Conservation (phyloP, 192 early-diverging fungal genomes). For the Globomyces pollinis-pini region DNA sequence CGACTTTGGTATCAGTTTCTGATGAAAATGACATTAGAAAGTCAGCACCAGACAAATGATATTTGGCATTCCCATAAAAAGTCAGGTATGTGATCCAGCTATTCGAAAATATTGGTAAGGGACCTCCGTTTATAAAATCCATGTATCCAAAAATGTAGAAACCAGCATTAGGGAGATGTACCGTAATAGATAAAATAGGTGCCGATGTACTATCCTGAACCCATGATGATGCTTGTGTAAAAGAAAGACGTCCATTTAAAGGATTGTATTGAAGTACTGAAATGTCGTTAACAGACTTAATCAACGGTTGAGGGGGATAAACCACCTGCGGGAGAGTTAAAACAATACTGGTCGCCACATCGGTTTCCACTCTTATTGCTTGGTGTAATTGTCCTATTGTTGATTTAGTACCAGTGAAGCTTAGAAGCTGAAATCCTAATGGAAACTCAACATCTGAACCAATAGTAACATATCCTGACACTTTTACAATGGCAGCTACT, state of each 20-base stretch:
- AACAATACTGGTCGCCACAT: not conserved
- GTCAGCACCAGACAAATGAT: not conserved
- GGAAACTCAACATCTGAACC: not conserved
- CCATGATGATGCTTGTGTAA: not conserved
- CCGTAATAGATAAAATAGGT: not conserved
- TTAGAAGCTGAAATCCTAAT: not conserved
- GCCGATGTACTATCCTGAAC: not conserved
- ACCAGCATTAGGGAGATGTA: not conserved
- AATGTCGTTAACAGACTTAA: not conserved
- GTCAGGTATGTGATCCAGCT: not conserved
- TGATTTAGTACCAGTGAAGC: constrained; percentile 4
- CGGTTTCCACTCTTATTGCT: not conserved
- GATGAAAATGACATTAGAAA: not conserved
- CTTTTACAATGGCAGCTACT: not conserved
- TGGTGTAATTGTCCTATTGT: not conserved
- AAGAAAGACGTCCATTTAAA: not conserved
- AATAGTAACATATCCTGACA: not conserved
- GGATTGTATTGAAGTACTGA: not conserved
- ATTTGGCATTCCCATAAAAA: not conserved
- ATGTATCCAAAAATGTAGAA: constrained; percentile 7
- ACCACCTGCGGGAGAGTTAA: not conserved
- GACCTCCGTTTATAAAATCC: not conserved
- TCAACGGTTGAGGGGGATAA: not conserved
- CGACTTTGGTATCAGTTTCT: not conserved
- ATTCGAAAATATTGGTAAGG: not conserved